Percentiles rank a stretch among this genome's conserved stretches.
These are phyloP conservation scores for Pseudopyricularia cyperi DNA, from an alignment of 2,329 filamentous ascomycete genomes.

Conservation along the genomic window DNA sequence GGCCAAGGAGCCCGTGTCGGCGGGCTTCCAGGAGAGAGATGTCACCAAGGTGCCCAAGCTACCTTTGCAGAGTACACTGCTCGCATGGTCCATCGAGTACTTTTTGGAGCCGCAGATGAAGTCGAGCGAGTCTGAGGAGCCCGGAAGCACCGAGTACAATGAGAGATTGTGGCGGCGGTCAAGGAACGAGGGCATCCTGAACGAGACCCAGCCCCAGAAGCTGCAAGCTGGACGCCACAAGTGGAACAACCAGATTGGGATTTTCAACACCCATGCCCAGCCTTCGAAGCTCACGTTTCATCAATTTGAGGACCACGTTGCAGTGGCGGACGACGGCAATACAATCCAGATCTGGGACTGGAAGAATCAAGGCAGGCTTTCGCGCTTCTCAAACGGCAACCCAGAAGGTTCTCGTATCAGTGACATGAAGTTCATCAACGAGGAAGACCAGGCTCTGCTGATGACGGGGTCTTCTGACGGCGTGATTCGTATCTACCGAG, in stretches of 20 bases:
- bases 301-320: slow-evolving; percentile 92
- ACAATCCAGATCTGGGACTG: slow-evolving; percentile 91
- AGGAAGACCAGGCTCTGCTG: slow-evolving; percentile 88
- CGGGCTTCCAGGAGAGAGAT: slow-evolving; percentile 54
- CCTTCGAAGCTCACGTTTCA: slow-evolving; percentile 92
- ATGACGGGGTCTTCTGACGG: slow-evolving; percentile 95
- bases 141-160: slow-evolving; percentile 92
- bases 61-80: slow-evolving; percentile 70
- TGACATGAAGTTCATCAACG: slow-evolving; percentile 94
- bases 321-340: slow-evolving; percentile 86
- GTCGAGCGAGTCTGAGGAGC: slow-evolving; percentile 86
- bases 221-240: slow-evolving; percentile 71
- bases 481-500: slow-evolving; percentile 82
- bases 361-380: slow-evolving; percentile 61
- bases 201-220: slow-evolving; percentile 88
- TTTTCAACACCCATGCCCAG: slow-evolving; percentile 81
- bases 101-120: slow-evolving; percentile 99
- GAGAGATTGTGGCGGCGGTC: slow-evolving; percentile 84
- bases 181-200: slow-evolving; percentile 83
- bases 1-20: slow-evolving; percentile 67
- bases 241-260: slow-evolving; percentile 73
- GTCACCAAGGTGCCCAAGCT: slow-evolving; percentile 46
- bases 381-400: slow-evolving; percentile 88
- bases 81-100: slow-evolving; percentile 95
- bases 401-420: slow-evolving; percentile 84